These are phyloP conservation scores for Candida buenavistaensis DNA, from an alignment of 1,139 yeast species.

Conservation along the genomic window DNA sequence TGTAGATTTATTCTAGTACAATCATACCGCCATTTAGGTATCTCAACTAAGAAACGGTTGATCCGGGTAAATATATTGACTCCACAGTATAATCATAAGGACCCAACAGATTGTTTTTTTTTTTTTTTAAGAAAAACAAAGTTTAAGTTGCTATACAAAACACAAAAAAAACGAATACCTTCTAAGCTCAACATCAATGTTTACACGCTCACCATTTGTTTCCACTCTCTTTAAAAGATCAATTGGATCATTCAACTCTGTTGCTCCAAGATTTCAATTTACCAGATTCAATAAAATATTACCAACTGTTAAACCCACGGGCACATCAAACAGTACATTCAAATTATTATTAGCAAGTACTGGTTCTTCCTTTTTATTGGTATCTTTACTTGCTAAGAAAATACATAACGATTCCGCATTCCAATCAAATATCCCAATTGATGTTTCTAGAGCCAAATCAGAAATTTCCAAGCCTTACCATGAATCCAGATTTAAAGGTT, in stretches of 20 bases:
- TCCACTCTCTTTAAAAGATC: constrained; percentile 8
- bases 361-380: constrained; percentile 12
- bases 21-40: too few relatives aligned
- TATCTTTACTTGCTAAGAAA: constrained; percentile 9
- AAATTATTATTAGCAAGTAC: constrained; percentile 14
- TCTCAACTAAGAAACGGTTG: too few relatives aligned
- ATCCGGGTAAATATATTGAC: too few relatives aligned
- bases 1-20: too few relatives aligned
- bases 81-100: too few relatives aligned
- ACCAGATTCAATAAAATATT: constrained; percentile 2
- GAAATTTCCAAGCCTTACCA: constrained; percentile 6
- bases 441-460: constrained; percentile 4
- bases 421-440: constrained; percentile 6
- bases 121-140: too few relatives aligned
- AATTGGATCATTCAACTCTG: constrained; percentile 6
- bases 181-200: too few relatives aligned
- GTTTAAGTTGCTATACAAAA: too few relatives aligned
- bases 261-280: constrained; percentile 1
- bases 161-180: too few relatives aligned
- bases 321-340: constrained; percentile 8
- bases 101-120: too few relatives aligned
- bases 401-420: constrained; percentile 14
- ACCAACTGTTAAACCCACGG: not conserved
- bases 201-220: constrained; percentile 5
- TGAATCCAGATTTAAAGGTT: constrained; percentile 32